These are phyloP conservation scores for Dendrostoma leiphaemia DNA, from an alignment of 2,329 filamentous ascomycete genomes.

Conservation along the genomic window DNA sequence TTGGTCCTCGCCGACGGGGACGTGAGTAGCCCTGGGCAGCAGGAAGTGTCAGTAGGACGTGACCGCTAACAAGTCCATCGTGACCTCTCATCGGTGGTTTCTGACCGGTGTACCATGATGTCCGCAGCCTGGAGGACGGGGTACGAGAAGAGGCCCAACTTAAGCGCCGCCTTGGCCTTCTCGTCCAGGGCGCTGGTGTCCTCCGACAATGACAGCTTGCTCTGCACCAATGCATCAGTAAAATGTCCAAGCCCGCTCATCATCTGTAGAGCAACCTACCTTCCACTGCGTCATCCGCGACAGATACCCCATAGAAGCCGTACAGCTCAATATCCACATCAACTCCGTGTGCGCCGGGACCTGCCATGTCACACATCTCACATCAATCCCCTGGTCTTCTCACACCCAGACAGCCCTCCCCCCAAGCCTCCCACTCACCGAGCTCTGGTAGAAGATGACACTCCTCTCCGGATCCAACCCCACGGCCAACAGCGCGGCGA, in stretches of 20 bases:
- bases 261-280: slow-evolving; percentile 41
- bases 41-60: slow-evolving; percentile 5
- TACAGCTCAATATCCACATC: slow-evolving; percentile 96
- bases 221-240: slow-evolving; percentile 43
- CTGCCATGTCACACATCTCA: slow-evolving; percentile 35
- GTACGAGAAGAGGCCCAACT: slow-evolving; percentile 91
- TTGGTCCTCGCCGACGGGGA: slow-evolving; percentile 96
- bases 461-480: slow-evolving; percentile 77
- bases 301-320: slow-evolving; percentile 89
- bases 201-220: slow-evolving; percentile 67
- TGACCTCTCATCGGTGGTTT: neutral
- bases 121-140: slow-evolving; percentile 95
- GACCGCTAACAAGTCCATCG: neutral
- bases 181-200: slow-evolving; percentile 57
- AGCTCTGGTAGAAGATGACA: slow-evolving; percentile 79
- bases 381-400: neutral
- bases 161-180: slow-evolving; percentile 59
- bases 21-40: slow-evolving; percentile 71
- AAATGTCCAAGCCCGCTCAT: neutral
- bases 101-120: slow-evolving; percentile 77
- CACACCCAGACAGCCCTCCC: neutral
- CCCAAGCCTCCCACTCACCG: slow-evolving; percentile 45
- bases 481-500: slow-evolving; percentile 79
- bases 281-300: slow-evolving; percentile 99
- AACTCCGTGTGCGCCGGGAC: slow-evolving; percentile 80